These are phyloP conservation scores for Akebia trifoliata DNA, from an alignment of 164 flowering plant genomes.

Conservation along the genomic window DNA sequence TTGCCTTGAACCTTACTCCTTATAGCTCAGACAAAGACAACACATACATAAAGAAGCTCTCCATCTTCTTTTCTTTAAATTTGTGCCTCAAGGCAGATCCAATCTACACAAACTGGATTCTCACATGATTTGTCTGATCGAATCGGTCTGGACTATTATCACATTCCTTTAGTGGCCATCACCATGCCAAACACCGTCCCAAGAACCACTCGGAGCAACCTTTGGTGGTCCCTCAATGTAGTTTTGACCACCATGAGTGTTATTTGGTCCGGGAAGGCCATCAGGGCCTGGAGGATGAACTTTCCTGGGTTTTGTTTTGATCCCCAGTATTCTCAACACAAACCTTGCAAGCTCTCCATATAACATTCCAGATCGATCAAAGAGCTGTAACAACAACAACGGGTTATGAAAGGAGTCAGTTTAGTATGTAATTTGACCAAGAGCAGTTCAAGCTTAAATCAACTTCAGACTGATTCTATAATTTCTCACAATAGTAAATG, in stretches of 20 bases:
- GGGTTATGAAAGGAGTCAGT: neutral
- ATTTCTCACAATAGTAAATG: neutral
- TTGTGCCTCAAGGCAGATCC: no score
- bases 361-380: slow-evolving; percentile 77
- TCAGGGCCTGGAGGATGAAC: slow-evolving; percentile 43
- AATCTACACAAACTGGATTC: no score
- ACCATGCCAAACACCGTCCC: slow-evolving; percentile 75
- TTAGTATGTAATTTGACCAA: no score
- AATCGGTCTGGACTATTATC: no score
- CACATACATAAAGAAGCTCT: no score
- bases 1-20: no score
- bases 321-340: slow-evolving; percentile 74
- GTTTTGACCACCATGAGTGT: slow-evolving; percentile 31
- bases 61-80: no score
- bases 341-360: slow-evolving; percentile 95
- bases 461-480: neutral
- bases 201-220: slow-evolving; percentile 48
- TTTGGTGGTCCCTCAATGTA: slow-evolving; percentile 59
- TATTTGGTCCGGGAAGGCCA: slow-evolving; percentile 42
- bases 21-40: no score
- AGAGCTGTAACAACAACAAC: slow-evolving; percentile 48
- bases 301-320: slow-evolving; percentile 61
- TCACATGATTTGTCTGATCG: no score
- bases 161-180: slow-evolving; percentile 4
- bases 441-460: neutral